Conservation (phyloP, 192 early-diverging fungal species). For the Geranomyces variabilis region DNA sequence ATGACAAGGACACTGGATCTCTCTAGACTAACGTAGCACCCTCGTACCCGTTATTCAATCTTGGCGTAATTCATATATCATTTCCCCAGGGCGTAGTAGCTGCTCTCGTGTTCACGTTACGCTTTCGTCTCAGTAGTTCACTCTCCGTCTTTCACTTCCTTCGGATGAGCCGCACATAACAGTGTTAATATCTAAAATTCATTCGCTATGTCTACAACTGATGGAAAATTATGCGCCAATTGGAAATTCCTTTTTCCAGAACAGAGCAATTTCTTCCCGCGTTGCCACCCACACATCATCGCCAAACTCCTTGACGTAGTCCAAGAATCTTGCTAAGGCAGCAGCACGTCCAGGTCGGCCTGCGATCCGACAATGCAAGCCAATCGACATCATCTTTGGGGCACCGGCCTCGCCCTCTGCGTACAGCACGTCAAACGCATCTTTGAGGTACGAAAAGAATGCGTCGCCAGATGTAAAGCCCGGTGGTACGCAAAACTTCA, state of each 20-base stretch:
- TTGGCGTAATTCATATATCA: too few relatives aligned
- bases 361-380: slow-evolving; percentile 54
- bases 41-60: too few relatives aligned
- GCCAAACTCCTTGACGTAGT: slow-evolving; percentile 44
- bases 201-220: too few relatives aligned
- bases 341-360: slow-evolving; percentile 53
- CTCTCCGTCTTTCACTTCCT: too few relatives aligned
- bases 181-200: too few relatives aligned
- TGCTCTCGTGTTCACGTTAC: too few relatives aligned
- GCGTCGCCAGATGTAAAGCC: slow-evolving; percentile 52
- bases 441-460: slow-evolving; percentile 55
- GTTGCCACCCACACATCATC: slow-evolving; percentile 56
- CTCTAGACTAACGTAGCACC: too few relatives aligned
- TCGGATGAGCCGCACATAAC: too few relatives aligned
- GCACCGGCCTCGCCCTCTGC: slow-evolving; percentile 45
- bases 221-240: neutral
- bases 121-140: too few relatives aligned
- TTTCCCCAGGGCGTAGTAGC: too few relatives aligned
- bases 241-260: slow-evolving; percentile 44
- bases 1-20: too few relatives aligned
- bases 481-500: slow-evolving; percentile 57
- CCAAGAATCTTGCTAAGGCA: slow-evolving; percentile 48
- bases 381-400: slow-evolving; percentile 56
- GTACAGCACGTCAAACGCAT: slow-evolving; percentile 52
- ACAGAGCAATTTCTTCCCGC: slow-evolving; percentile 51